Evolutionary conservation across 2,329 filamentous ascomycete species (phyloP), one percentile per base, ranked within the genome.

Genomic region (Colletotrichum gigasporum): DNA sequence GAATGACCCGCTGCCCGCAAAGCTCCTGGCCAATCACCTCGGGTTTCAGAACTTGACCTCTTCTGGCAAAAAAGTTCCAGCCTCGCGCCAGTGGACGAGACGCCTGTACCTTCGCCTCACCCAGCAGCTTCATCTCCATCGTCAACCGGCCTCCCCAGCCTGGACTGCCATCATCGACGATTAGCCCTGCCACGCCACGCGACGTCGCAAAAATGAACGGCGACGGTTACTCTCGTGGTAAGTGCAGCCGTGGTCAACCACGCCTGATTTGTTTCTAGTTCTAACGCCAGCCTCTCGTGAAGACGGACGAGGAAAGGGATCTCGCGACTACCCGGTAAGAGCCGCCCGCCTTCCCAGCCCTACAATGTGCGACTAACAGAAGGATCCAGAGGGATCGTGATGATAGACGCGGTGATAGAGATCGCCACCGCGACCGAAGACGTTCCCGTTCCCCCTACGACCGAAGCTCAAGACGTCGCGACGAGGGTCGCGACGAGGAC

Each of bases 391-490:
- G 73, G 73, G 75, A 78, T 51, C 75, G 76, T 35, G 74, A 74
- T 52, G 75, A 76, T 47, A 69, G 73, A 58, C 74, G 76, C 53
- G 65, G 69, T 45, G 73, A 77, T 56, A 74, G 80, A 62, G 79
- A 80, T 47, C 75, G 79, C 69, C 75, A 79, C 68, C 78, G 86
- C 69, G 87, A 88, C 57, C 85, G 90, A 73, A 87, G 94, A 79
- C 91, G 95, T 69, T 97, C 94, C 66, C 90, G 95, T 75, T 98
- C 95, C 16, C 94, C 94, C 62, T 90, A 91, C 71, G 89, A 92
- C 74, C 85, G 80, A 64, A 72, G 87, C 72, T 83, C 88, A 69
- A 86, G 90, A 62, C 89, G 92, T 71, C 91, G 91, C 70, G 91
- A 96, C 53, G n/a, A n/a, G n/a, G n/a, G n/a, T n/a, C n/a, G n/a